phyloP scores from a whole-genome alignment of 257 asterid genomes.

The Jacaranda copaia region DNA sequence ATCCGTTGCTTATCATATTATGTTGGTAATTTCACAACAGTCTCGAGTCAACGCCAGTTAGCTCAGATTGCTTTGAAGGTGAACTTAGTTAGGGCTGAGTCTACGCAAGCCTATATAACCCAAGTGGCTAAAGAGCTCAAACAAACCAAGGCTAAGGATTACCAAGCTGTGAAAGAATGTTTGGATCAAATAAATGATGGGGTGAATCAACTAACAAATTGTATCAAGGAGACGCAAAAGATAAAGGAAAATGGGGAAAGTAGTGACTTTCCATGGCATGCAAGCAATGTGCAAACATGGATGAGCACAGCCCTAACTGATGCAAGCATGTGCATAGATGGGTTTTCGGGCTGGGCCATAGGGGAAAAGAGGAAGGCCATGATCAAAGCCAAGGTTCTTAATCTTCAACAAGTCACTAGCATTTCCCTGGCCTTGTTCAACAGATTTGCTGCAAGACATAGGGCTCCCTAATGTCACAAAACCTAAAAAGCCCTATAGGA shows the following conservation, averaged over 20 bases:
- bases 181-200: conserved; percentile 53
- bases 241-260: conserved; percentile 47
- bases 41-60: conserved; percentile 27
- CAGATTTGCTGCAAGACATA: conserved; percentile 62
- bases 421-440: conserved; percentile 74
- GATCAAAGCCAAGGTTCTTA: conserved; percentile 60
- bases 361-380: conserved; percentile 59
- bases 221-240: conserved; percentile 44
- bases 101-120: conserved; percentile 33
- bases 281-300: conserved; percentile 75
- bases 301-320: conserved; percentile 83
- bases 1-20: conserved; percentile 24
- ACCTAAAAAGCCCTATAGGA: conserved; percentile 24
- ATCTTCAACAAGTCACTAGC: conserved; percentile 72
- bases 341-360: conserved; percentile 60
- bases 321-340: conserved; percentile 65
- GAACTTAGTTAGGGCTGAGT: conserved; percentile 33
- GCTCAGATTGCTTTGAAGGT: conserved; percentile 39
- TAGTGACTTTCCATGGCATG: conserved; percentile 54
- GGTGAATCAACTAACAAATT: conserved; percentile 50
- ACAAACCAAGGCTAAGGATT: conserved; percentile 35
- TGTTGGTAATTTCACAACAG: conserved; percentile 27
- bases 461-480: conserved; percentile 30
- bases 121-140: conserved; percentile 39
- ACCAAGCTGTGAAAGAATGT: conserved; percentile 40